phyloP scores from a whole-genome alignment of 2,329 filamentous ascomycete species.

The Phaeomoniella chlamydospora region DNA sequence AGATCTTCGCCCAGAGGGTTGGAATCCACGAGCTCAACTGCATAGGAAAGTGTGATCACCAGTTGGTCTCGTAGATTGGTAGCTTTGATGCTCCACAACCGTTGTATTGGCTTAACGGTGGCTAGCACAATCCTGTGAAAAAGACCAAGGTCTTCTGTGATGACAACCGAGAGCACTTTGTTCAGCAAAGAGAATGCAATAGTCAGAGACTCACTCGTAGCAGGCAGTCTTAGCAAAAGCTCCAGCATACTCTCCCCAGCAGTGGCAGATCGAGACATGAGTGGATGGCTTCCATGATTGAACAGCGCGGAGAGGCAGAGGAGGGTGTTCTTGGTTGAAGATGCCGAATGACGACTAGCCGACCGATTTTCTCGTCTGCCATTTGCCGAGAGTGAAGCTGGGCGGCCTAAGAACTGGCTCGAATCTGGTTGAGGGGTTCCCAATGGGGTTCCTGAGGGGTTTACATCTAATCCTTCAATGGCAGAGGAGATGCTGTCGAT shows the following conservation, averaged over 20 bases:
- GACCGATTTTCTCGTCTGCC: too few relatives aligned
- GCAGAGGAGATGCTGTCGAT: conserved; percentile 37
- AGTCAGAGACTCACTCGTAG: conserved; percentile 39
- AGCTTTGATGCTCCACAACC: conserved; percentile 64
- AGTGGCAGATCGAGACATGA: conserved; percentile 6
- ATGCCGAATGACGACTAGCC: too few relatives aligned
- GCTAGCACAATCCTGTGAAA: conserved; percentile 44
- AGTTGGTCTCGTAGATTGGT: conserved; percentile 61
- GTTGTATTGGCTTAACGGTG: conserved; percentile 55
- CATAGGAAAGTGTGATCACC: conserved; percentile 54
- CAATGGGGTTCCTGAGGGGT: not conserved
- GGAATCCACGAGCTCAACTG: conserved; percentile 42
- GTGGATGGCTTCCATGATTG: conserved; percentile 6
- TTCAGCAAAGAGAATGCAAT: conserved; percentile 66
- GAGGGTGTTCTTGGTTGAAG: too few relatives aligned
- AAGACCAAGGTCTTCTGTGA: conserved; percentile 54
- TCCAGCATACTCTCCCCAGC: conserved; percentile 7
- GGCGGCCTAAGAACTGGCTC: not conserved
- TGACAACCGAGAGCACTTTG: conserved; percentile 47
- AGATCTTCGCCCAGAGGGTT: conserved; percentile 21
- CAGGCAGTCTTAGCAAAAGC: conserved; percentile 4
- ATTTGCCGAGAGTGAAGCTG: not conserved
- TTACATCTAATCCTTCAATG: not conserved
- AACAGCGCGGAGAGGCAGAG: not conserved
- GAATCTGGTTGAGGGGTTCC: not conserved